Evolutionary conservation across 306 rosid species (phyloP), one percentile per base, ranked within the genome.

Genomic region (Heteromeles arbutifolia): DNA sequence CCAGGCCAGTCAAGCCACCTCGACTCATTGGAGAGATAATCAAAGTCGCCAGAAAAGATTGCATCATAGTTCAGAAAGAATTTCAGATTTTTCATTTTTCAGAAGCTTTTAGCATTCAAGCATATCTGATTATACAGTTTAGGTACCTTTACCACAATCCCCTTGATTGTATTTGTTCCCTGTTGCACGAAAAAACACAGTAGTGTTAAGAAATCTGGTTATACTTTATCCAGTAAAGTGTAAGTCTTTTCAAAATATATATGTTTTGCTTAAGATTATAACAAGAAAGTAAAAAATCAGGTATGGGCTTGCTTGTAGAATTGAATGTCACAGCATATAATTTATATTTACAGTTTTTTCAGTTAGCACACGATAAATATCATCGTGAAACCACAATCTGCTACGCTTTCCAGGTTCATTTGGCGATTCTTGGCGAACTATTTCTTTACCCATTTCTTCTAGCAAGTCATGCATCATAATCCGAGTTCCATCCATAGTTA

Each of bases 401-500:
- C 77, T 75, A 0, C 79, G 69, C 37, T 59, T 69, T 4, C 80
- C 57, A 4, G 77, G 82, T 1, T 82, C 70, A 31, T 45, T 15
- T 26, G 79, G 26, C 4, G 10, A 69, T 18, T 28, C 84, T 63
- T 7, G 8, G 29, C 82, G 48, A 65, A 73, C 84, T 69, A 80
- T 73, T 61, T 80, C 75, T 50, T 50, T 79, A 11, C 88, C 90
- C 45, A 84, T 34, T 74, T 82, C 81, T 73, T 78, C 82, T 41
- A 80, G 14, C 56, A 80, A 83, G 53, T 84, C 83, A 70, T 80
- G 88, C 85, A 84, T 80, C 70, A 4, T 2, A 6, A 85, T 14
- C 13, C 21, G 25, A 12, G 10, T 7, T 1, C 67, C 67, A 54
- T 39, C 24, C 21, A 62, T 65, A 18, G 24, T 39, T 3, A 79